These are phyloP conservation scores for Fusarium virguliforme DNA, from an alignment of 2,329 filamentous ascomycete genomes.

Conservation along the genomic window DNA sequence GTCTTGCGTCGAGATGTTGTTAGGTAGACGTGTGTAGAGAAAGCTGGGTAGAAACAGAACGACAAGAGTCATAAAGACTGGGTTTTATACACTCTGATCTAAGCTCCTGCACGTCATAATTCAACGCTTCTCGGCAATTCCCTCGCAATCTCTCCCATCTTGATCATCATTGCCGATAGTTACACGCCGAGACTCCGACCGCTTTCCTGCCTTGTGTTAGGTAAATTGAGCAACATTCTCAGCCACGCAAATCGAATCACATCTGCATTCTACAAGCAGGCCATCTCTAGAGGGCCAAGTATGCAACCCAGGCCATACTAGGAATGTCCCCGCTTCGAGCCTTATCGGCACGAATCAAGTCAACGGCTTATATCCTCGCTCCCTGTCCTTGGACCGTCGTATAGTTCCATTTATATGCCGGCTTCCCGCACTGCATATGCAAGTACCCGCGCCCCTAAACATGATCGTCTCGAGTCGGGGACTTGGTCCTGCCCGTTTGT, in stretches of 20 bases:
- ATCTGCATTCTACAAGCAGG: neutral
- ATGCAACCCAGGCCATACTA: neutral
- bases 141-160: neutral
- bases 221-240: neutral
- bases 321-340: neutral
- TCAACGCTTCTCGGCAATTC: neutral
- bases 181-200: neutral
- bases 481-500: neutral
- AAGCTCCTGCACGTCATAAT: neutral
- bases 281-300: neutral
- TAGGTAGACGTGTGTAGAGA: neutral
- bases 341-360: neutral
- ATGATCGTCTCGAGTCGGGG: neutral
- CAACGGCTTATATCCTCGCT: neutral
- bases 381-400: neutral
- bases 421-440: constrained; percentile 1
- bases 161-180: neutral
- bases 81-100: neutral
- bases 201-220: neutral
- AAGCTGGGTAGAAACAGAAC: neutral
- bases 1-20: neutral
- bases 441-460: neutral
- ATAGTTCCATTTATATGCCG: neutral
- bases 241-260: neutral
- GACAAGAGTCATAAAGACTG: neutral